Percentiles rank a stretch among this genome's conserved stretches.
phyloP scores from a whole-genome alignment of 306 rosid species.

The Vachellia collinsii region DNA sequence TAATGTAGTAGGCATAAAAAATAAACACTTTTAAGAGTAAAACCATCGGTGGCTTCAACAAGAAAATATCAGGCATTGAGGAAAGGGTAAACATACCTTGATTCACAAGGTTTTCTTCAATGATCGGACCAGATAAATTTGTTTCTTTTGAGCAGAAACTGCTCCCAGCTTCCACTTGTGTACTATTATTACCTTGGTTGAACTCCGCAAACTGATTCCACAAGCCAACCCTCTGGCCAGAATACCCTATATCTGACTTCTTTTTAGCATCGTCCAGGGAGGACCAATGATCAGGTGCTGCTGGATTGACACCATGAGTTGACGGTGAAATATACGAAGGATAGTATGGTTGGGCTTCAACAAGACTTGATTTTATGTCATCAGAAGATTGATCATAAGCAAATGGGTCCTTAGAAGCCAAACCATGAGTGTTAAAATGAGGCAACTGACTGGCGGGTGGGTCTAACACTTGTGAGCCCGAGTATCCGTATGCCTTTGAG shows the following conservation, averaged over 20 bases:
- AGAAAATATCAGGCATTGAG: neutral
- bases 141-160: constrained; percentile 45
- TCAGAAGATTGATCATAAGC: constrained; percentile 41
- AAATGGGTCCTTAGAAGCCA: constrained; percentile 37
- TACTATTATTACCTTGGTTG: constrained; percentile 48
- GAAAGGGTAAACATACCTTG: constrained; percentile 50
- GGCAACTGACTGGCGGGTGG: constrained; percentile 48
- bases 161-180: constrained; percentile 46
- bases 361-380: constrained; percentile 39
- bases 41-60: neutral
- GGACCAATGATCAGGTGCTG: constrained; percentile 52
- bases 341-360: constrained; percentile 54
- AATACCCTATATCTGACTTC: constrained; percentile 39
- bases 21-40: constrained; percentile 2
- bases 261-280: constrained; percentile 44
- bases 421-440: constrained; percentile 41
- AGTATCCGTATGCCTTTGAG: constrained; percentile 37
- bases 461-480: constrained; percentile 34
- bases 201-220: constrained; percentile 57
- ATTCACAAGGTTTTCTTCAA: constrained; percentile 44
- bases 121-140: constrained; percentile 28
- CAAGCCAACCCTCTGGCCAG: constrained; percentile 40
- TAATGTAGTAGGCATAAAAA: neutral
- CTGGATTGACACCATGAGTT: constrained; percentile 39
- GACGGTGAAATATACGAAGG: constrained; percentile 51